Conservation (phyloP, 768 basidiomycete genomes). For the Termitomyces sp. region DNA sequence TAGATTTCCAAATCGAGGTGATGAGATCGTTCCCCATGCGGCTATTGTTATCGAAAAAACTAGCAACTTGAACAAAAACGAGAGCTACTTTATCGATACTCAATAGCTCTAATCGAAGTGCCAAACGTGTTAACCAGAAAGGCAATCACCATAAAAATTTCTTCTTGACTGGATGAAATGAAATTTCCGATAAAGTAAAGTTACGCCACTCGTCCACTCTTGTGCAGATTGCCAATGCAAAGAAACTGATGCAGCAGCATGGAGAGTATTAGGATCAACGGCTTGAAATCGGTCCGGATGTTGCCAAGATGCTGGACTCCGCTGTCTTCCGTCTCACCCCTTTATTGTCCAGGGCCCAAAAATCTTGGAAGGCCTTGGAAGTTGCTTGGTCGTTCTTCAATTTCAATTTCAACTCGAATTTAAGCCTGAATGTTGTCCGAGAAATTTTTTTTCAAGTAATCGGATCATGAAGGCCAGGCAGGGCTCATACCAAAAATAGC, state of each 20-base stretch:
- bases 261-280: background rate
- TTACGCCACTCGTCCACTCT: no score
- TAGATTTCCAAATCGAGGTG: background rate
- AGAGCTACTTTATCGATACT: background rate
- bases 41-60: background rate
- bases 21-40: slow-evolving; percentile 2
- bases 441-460: background rate
- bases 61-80: background rate
- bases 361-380: background rate
- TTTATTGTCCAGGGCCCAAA: background rate
- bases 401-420: background rate
- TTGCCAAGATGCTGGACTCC: background rate
- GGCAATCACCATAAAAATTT: background rate
- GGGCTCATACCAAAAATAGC: no score
- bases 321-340: background rate
- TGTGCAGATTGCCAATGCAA: no score
- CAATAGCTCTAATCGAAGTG: background rate
- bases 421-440: background rate
- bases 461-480: background rate
- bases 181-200: no score
- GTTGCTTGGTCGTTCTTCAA: background rate
- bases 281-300: background rate
- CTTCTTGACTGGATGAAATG: background rate
- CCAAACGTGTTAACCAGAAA: background rate
- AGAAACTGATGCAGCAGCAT: background rate